A percentile compares a stretch with the other conserved stretches of the same genome.
These are phyloP conservation scores for Zygoascus biomembranicola DNA, from an alignment of 805 yeast species.

Conservation along the genomic window DNA sequence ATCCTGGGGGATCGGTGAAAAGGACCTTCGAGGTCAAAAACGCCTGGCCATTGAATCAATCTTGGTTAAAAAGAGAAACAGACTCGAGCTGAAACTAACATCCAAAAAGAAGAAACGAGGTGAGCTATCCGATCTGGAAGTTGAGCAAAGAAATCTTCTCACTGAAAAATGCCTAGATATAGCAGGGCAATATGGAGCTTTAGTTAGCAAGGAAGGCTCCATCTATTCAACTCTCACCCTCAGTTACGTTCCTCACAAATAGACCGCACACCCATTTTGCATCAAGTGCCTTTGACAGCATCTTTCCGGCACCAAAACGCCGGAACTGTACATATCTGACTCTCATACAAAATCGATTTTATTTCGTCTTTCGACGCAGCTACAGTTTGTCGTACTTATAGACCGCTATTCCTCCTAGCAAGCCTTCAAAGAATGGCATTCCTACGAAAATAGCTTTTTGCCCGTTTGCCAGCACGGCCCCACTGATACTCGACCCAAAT, in stretches of 20 bases:
- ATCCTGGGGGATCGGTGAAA: constrained; percentile 27
- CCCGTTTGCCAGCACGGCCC: constrained; percentile 9
- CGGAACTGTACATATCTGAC: too few species aligned
- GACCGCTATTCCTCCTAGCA: constrained; percentile 14
- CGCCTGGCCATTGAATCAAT: constrained; percentile 25
- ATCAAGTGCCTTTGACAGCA: neutral
- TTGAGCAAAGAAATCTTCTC: constrained; percentile 23
- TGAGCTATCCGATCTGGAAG: constrained; percentile 18
- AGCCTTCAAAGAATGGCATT: constrained; percentile 20
- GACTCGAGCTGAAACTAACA: constrained; percentile 20
- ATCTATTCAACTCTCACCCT: constrained; percentile 12
- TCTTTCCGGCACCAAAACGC: too few species aligned
- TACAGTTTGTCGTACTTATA: constrained; percentile 5
- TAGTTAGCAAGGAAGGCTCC: constrained; percentile 14
- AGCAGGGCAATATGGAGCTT: constrained; percentile 19
- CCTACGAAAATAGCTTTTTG: constrained; percentile 15
- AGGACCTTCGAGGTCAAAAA: constrained; percentile 27
- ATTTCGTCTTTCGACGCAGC: neutral
- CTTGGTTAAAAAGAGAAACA: constrained; percentile 22
- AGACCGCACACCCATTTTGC: neutral
- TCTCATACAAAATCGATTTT: neutral
- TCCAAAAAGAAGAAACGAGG: constrained; percentile 7
- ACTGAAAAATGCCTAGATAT: constrained; percentile 17
- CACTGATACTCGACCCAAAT: constrained; percentile 36
- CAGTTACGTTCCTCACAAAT: constrained; percentile 8